These are phyloP conservation scores for Termitomyces sp. DNA, from an alignment of 768 basidiomycete genomes.

Conservation along the genomic window DNA sequence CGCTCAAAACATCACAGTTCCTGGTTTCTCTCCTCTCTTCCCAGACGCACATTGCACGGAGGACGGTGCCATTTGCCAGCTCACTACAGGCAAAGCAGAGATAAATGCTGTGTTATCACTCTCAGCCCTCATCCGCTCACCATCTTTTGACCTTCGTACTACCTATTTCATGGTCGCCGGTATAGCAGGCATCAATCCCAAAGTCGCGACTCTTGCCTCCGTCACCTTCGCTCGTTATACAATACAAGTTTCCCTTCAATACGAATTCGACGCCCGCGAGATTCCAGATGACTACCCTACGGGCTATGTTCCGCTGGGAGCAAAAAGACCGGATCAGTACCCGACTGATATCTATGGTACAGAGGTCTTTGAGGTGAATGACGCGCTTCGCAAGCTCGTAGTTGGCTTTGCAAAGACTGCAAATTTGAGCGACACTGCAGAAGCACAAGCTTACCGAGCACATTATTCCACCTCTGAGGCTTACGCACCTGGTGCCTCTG, in stretches of 20 bases:
- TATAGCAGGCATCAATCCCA: not conserved
- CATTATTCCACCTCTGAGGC: not conserved
- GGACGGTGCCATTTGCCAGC: not conserved
- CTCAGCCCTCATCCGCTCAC: not conserved
- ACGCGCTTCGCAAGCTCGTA: constrained; percentile 5
- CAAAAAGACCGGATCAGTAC: constrained; percentile 2
- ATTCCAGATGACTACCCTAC: constrained; percentile 6
- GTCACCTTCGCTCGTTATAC: constrained; percentile 10
- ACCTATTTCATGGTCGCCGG: not conserved
- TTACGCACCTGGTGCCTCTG: not conserved
- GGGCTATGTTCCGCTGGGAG: constrained; percentile 9
- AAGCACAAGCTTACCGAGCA: not conserved
- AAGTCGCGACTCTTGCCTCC: constrained; percentile 4
- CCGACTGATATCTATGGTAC: constrained; percentile 8
- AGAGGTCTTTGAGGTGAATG: constrained; percentile 12
- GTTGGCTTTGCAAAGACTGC: not conserved
- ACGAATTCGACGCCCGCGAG: constrained; percentile 11
- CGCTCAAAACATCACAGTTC: not conserved
- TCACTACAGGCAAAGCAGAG: not conserved
- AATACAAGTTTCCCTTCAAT: constrained; percentile 9
- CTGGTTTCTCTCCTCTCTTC: not conserved
- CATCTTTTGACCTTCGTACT: not conserved
- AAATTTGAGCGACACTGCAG: not conserved
- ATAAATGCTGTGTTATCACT: not conserved
- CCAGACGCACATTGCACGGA: not conserved